A percentile compares a stretch with the other conserved stretches of the same genome.
These are phyloP conservation scores for Brachypodium distachyon DNA, from an alignment of 202 grass and related monocot species.

Conservation along the genomic window DNA sequence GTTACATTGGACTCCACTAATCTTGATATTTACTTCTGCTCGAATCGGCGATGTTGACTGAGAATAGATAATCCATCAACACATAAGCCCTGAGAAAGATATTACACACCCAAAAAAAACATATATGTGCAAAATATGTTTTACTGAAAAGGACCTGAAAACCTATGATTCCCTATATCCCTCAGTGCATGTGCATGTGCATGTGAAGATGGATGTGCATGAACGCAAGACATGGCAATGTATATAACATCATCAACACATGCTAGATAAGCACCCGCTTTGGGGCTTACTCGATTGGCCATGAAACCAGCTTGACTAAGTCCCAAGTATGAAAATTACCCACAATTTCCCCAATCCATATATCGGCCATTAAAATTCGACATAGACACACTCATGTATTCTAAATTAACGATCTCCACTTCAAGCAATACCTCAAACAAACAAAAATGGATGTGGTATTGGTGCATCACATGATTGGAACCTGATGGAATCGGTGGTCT, in stretches of 20 bases:
- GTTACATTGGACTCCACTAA: conserved; percentile 66
- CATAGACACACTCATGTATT: background rate
- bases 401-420: background rate
- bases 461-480: background rate
- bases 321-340: background rate
- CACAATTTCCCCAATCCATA: background rate
- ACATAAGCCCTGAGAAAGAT: background rate
- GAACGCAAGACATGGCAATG: background rate
- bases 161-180: background rate
- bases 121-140: background rate
- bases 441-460: background rate
- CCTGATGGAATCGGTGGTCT: conserved; percentile 4
- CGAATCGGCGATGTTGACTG: conserved; percentile 57
- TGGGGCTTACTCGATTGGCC: background rate
- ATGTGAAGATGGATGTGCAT: conserved; percentile 2
- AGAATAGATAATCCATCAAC: conserved; percentile 23
- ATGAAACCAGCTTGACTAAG: background rate
- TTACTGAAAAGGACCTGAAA: background rate
- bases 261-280: background rate
- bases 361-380: background rate
- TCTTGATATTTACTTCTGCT: conserved; percentile 79
- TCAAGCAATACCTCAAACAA: background rate
- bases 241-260: background rate
- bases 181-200: background rate
- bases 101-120: background rate